Evolutionary conservation across 805 yeast genomes (phyloP).

Genomic region (Monosporozyma aquatica): DNA sequence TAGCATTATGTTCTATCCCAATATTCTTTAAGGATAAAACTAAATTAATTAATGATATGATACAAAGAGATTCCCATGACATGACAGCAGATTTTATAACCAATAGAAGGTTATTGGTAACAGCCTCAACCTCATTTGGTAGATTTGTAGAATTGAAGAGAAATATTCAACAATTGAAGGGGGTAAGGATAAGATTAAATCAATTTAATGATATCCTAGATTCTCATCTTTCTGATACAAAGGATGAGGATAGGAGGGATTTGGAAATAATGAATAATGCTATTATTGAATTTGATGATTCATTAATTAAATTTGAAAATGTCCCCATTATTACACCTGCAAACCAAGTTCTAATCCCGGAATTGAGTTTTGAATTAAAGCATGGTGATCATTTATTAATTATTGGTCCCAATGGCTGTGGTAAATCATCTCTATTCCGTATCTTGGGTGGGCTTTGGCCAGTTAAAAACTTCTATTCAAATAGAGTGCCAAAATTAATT

Average conservation of each 20-base stretch:
- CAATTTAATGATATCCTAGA: conserved; percentile 58
- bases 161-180: conserved; percentile 72
- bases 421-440: conserved; percentile 86
- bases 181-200: conserved; percentile 68
- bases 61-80: conserved; percentile 13
- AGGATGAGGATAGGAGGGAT: conserved; percentile 12
- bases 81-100: conserved; percentile 82
- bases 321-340: conserved; percentile 84
- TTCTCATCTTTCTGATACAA: conserved; percentile 24
- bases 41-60: conserved; percentile 10
- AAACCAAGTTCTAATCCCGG: conserved; percentile 59
- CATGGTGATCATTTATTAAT: conserved; percentile 80
- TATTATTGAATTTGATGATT: conserved; percentile 41
- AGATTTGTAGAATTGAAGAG: conserved; percentile 77
- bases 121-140: conserved; percentile 84
- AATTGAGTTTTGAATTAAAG: conserved; percentile 60
- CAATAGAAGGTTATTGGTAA: conserved; percentile 70
- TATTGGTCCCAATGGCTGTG: conserved; percentile 95
- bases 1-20: conserved; percentile 80
- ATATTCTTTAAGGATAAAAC: conserved; percentile 50
- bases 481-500: conserved; percentile 46
- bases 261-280: conserved; percentile 5
- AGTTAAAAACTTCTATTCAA: conserved; percentile 45
- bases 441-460: conserved; percentile 94
- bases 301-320: conserved; percentile 55